Evolutionary conservation across 2,329 filamentous ascomycete species (phyloP), one percentile per base, ranked within the genome.

Genomic region (Hypoxylon sp.): DNA sequence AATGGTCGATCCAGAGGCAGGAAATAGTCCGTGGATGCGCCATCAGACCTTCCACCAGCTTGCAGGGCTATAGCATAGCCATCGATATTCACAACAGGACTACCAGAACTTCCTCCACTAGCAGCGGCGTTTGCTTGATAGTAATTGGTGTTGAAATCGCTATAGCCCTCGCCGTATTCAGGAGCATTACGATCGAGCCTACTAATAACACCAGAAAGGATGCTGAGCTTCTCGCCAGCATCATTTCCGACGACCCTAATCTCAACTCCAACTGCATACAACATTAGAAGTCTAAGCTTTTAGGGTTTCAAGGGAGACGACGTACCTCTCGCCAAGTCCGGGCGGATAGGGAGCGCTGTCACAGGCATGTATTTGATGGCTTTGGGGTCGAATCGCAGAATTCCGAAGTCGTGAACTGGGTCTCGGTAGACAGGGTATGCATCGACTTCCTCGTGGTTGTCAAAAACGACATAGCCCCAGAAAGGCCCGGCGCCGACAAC

Each of bases 191-290:
- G 89, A 75, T 99, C 96, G 64, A 99, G 84, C 73, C 96, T 90
- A 80, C 93, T 97, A 78, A 99, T 99, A 59, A 99, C 95, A 73
- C 96, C 96, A 4, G 96, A 98, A 62, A 99, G 83, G 73, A 99
- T 99, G 83, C 93, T 97, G 71, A 99, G 88, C 81, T 99, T 99
- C 79, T 99, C 96, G 70, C 96, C 96, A 28, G 96, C 96, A 83
- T 99, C 96, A 79, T 99, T 99, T 81, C 96, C 96, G 4, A 99
- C 96, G 1, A 99, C 96, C 71, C 96, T 87, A 71, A 99, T 98
- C 80, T 99, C 96, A 12, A 92, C 89, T 58, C 96, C 96, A 55
- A 99, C 95, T 81, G 60, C 4, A 46, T 26, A 28, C 22, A 40
- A 62, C 8, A 36, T 70, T 32, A 72, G 51, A 18, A 66, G 42